Base-by-base conservation (phyloP, 768 basidiomycete species). In the Calvatia gigantea region DNA sequence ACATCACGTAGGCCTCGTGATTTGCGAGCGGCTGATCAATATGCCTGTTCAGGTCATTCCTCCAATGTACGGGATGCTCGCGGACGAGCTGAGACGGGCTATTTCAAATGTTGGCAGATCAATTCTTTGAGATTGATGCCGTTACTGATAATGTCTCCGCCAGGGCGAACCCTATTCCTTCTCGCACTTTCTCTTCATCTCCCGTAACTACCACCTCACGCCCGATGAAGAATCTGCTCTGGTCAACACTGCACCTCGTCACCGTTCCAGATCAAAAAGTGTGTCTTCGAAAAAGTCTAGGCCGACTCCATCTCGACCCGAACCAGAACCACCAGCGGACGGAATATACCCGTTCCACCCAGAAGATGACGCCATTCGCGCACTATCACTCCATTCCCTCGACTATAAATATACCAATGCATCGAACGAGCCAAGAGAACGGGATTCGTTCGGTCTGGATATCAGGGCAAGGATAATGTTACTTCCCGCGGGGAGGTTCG, bases 11-110 rank as follows among this genome's bases (percentile, higher is more conserved):
- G 96, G 92, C 2, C 77, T 97, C 15, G 78, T 98, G 7, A 75
- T 99, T 60, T 89, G 87, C 60, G 93, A 97, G 68, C 79, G 96
- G 0, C 75, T 98, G 48, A 79, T 97, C 61, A 99, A 98, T 68
- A 95, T 99, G 86, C 96, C 96, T 0, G 87, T 94, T 12, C 92
- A 98, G 62, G 84, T 94, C 32, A 79, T 95, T 7, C 89, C 94
- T 4, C 94, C 93, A 1, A 88, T 97, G 86, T 98, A 95, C 69
- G 78, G 78, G 41, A 94, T 98, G 89, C 77, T 98, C 21, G 72
- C 76, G 0, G 85, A 90, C 44, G 96, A 99, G 68, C 74, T 97
- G n/a, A 74, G 83, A 33, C 83, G 78, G 73, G 90, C 89, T 2
- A 69, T 81, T 33, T 75, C 79, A 46, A 84, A 87, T 47, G 91